These are phyloP conservation scores for Penicillium sp. DNA, from an alignment of 2,329 filamentous ascomycete species.

Conservation along the genomic window DNA sequence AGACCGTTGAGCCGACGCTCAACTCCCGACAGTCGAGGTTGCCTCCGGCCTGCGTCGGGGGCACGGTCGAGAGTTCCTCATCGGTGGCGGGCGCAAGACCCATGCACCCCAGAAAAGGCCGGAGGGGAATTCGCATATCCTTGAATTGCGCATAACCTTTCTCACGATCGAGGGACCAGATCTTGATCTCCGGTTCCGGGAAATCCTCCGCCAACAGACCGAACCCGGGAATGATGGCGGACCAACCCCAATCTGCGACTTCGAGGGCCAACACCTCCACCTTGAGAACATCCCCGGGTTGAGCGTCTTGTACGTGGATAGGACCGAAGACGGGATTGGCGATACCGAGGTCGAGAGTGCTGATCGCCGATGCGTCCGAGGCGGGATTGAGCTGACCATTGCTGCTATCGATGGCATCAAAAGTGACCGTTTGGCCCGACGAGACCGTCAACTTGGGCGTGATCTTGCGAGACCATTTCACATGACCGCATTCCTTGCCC, in stretches of 20 bases:
- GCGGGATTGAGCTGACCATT: conserved; percentile 45
- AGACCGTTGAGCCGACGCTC: conserved; percentile 43
- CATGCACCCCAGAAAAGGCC: conserved; percentile 50
- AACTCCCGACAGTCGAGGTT: conserved; percentile 52
- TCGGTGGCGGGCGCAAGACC: conserved; percentile 45
- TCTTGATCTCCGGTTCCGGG: conserved; percentile 40
- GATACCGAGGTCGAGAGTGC: conserved; percentile 37
- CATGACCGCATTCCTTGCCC: conserved; percentile 35
- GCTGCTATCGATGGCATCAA: conserved; percentile 47
- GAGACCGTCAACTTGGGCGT: conserved; percentile 43
- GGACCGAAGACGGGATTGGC: conserved; percentile 50
- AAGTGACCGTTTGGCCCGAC: conserved; percentile 45
- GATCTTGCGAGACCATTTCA: conserved; percentile 47
- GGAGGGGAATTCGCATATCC: conserved; percentile 44
- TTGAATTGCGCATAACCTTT: conserved; percentile 43
- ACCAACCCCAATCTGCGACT: conserved; percentile 48
- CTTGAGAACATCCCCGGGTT: conserved; percentile 49
- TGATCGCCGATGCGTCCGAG: conserved; percentile 38
- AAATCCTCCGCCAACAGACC: conserved; percentile 49
- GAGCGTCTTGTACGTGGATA: conserved; percentile 45
- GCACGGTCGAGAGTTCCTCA: conserved; percentile 46
- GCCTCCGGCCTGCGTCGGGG: conserved; percentile 48
- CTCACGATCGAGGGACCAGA: conserved; percentile 43
- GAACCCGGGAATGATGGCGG: conserved; percentile 47
- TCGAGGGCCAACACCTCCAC: conserved; percentile 46